Percentiles rank a stretch among this genome's conserved stretches.
Evolutionary conservation across 306 rosid genomes (phyloP).

Genomic region (Dicorynia guianensis): DNA sequence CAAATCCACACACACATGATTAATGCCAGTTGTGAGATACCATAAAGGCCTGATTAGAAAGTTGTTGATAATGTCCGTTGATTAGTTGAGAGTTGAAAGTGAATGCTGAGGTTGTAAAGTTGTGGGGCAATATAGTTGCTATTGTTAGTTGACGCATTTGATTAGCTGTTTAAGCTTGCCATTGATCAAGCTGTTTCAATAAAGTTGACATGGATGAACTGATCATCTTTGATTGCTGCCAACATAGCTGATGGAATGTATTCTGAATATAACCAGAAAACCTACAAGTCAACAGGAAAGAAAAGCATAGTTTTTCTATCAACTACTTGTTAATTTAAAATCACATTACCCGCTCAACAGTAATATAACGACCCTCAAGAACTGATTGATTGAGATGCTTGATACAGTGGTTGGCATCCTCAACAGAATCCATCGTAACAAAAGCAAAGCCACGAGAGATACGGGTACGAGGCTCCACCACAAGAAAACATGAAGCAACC

Average conservation of each 20-base stretch:
- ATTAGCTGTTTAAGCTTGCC: slow-evolving; percentile 94
- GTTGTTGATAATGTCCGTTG: slow-evolving; percentile 98
- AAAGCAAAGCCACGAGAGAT: slow-evolving; percentile 98
- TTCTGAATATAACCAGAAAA: slow-evolving; percentile 98
- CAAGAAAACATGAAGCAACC: slow-evolving; percentile 98
- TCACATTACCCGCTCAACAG: slow-evolving; percentile 88
- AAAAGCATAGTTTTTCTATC: slow-evolving; percentile 41
- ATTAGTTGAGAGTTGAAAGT: slow-evolving; percentile 91
- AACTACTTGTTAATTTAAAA: slow-evolving; percentile 39
- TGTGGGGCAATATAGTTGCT: slow-evolving; percentile 97
- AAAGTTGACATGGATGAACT: slow-evolving; percentile 95
- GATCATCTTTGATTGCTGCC: slow-evolving; percentile 99
- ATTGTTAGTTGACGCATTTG: slow-evolving; percentile 96
- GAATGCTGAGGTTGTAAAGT: slow-evolving; percentile 97
- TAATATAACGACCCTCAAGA: slow-evolving; percentile 92
- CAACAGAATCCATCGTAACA: slow-evolving; percentile 79
- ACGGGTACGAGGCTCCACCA: slow-evolving; percentile 89
- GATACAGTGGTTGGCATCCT: slow-evolving; percentile 86
- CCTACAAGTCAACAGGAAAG: slow-evolving; percentile 78
- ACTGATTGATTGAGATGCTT: slow-evolving; percentile 95
- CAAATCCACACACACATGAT: slow-evolving; percentile 56
- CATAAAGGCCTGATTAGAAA: slow-evolving; percentile 91
- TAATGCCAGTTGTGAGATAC: slow-evolving; percentile 84
- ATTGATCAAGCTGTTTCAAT: slow-evolving; percentile 97
- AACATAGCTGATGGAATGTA: slow-evolving; percentile 89